A percentile compares a stretch with the other conserved stretches of the same genome.
Evolutionary conservation across 441 rosid genomes (phyloP).

Genomic region (Adansonia gregorii): DNA sequence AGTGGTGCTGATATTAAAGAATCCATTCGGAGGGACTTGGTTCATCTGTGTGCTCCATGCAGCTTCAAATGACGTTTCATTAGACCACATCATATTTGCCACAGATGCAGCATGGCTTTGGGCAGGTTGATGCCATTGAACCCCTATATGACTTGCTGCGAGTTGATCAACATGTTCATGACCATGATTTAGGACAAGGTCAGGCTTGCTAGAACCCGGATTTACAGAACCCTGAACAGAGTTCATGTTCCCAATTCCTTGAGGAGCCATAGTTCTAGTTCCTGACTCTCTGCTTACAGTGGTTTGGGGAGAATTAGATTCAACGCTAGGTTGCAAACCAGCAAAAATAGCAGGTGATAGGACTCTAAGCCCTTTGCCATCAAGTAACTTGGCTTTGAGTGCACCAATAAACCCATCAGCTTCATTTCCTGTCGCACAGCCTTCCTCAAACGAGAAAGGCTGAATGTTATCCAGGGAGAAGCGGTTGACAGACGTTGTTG

Average conservation of each 20-base stretch:
- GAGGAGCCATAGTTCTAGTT: slow-evolving; percentile 1
- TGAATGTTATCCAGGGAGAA: slow-evolving; percentile 35
- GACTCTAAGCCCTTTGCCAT: slow-evolving; percentile 41
- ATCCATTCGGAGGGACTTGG: slow-evolving; percentile 30
- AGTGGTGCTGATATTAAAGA: slow-evolving; percentile 24
- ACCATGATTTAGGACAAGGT: slow-evolving; percentile 25
- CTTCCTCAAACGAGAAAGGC: slow-evolving; percentile 58
- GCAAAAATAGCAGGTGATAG: slow-evolving; percentile 26
- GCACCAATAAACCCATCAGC: slow-evolving; percentile 54
- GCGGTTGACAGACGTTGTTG: slow-evolving; percentile 15
- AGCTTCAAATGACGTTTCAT: slow-evolving; percentile 32
- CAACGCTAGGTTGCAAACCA: slow-evolving; percentile 18
- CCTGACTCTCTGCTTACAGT: slow-evolving; percentile 2
- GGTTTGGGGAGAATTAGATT: slow-evolving; percentile 10
- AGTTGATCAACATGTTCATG: slow-evolving; percentile 23
- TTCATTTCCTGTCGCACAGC: slow-evolving; percentile 42
- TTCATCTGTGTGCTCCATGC: slow-evolving; percentile 43
- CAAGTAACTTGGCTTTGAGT: slow-evolving; percentile 54
- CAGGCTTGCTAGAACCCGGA: slow-evolving; percentile 24
- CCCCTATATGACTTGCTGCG: slow-evolving; percentile 26
- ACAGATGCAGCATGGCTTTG: slow-evolving; percentile 24
- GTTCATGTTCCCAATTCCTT: slow-evolving; percentile 7
- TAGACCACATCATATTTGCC: slow-evolving; percentile 37
- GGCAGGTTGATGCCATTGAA: slow-evolving; percentile 32
- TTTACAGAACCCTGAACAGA: background rate